Conservation (phyloP, 2,329 filamentous ascomycete genomes). For the Ophiostoma sp. region DNA sequence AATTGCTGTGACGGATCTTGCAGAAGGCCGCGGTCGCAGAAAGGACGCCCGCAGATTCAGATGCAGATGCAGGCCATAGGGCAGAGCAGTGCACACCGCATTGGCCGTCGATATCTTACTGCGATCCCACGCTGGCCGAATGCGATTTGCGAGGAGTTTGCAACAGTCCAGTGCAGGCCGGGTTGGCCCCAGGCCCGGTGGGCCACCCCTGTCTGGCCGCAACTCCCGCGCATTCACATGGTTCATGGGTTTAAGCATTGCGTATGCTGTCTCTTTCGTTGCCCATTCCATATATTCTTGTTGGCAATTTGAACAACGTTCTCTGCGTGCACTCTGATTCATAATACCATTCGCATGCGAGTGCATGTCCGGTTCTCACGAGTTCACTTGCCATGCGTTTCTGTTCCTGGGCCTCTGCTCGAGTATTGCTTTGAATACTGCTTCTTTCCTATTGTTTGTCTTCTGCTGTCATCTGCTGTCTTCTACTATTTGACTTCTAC, state of each 20-base stretch:
- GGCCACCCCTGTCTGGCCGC: not conserved
- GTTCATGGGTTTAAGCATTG: not conserved
- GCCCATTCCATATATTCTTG: too few species aligned
- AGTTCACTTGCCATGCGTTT: too few species aligned
- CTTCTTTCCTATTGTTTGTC: too few species aligned
- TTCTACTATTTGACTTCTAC: too few species aligned
- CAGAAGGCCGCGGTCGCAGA: constrained; percentile 19
- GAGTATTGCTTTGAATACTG: too few species aligned
- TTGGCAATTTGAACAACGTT: too few species aligned
- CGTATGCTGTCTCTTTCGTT: too few species aligned
- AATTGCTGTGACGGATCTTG: constrained; percentile 10
- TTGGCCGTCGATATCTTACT: not conserved
- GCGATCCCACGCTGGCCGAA: constrained; percentile 14
- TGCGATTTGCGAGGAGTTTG: not conserved
- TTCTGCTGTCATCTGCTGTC: too few species aligned
- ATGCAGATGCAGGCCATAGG: constrained; percentile 21
- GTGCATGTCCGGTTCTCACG: too few species aligned
- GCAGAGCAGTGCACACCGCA: constrained; percentile 9
- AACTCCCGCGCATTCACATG: not conserved
- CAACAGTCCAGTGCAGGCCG: not conserved
- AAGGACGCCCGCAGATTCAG: constrained; percentile 7
- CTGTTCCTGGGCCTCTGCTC: too few species aligned
- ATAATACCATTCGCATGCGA: too few species aligned
- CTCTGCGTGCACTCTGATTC: too few species aligned
- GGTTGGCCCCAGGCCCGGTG: not conserved